Percentiles rank a stretch among this genome's conserved stretches.
Evolutionary conservation across 2,329 filamentous ascomycete genomes (phyloP).

Genomic region (Aspergillus thermomutatus): DNA sequence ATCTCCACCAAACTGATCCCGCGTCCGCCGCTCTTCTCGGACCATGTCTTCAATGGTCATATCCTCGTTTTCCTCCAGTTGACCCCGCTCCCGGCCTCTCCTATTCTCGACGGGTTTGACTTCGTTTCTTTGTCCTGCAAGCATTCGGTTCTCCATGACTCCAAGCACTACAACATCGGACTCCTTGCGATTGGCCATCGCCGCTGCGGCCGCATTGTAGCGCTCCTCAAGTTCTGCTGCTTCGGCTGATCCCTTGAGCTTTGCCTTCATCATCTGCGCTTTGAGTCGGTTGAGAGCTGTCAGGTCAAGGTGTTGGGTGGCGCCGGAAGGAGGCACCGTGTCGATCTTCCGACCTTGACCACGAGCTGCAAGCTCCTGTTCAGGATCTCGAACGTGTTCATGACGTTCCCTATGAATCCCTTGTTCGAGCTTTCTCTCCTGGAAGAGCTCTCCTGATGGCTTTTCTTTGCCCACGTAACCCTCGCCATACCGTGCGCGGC

Average conservation of each 20-base stretch:
- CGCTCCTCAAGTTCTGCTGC: conserved; percentile 74
- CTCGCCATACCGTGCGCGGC: conserved; percentile 75
- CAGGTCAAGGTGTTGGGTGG: conserved; percentile 62
- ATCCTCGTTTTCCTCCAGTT: conserved; percentile 86
- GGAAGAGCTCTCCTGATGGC: conserved; percentile 81
- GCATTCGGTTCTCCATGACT: conserved; percentile 83
- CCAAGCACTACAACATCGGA: conserved; percentile 74
- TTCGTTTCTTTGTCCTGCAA: conserved; percentile 72
- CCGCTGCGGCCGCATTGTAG: conserved; percentile 72
- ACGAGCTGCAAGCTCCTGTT: conserved; percentile 35
- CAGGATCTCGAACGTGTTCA: conserved; percentile 29
- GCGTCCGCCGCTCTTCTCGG: conserved; percentile 83
- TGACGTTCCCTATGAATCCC: conserved; percentile 43
- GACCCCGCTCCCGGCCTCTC: conserved; percentile 77
- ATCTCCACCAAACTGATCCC: conserved; percentile 73
- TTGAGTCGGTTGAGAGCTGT: conserved; percentile 84
- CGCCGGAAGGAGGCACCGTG: conserved; percentile 50
- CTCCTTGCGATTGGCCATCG: conserved; percentile 56
- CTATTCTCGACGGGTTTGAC: conserved; percentile 75
- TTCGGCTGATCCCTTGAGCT: conserved; percentile 73
- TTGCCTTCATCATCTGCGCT: conserved; percentile 94
- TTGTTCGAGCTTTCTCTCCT: conserved; percentile 66
- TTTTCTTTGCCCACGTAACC: conserved; percentile 83
- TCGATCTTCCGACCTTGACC: conserved; percentile 58
- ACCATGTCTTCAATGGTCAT: conserved; percentile 98